phyloP scores from a whole-genome alignment of 2,329 filamentous ascomycete species.

The Hypoxylon sp. region DNA sequence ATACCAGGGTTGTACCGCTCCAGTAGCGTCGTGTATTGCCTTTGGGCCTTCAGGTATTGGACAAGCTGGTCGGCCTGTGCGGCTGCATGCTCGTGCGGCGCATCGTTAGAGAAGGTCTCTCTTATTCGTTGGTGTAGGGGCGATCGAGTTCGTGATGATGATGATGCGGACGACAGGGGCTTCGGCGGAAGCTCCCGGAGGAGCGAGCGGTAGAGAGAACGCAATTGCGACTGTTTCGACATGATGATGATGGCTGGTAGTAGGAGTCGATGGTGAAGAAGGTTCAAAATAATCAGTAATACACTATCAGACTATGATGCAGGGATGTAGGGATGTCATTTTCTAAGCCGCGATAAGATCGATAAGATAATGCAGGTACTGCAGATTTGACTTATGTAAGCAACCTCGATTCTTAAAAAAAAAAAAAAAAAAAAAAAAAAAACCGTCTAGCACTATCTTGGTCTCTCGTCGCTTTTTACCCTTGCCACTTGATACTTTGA shows the following conservation, averaged over 20 bases:
- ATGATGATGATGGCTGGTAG: conserved; percentile 51
- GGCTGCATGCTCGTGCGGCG: conserved; percentile 53
- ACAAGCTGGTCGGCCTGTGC: conserved; percentile 81
- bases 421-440: neutral
- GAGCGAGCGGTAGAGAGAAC: conserved; percentile 88
- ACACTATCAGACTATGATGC: neutral
- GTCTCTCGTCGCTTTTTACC: neutral
- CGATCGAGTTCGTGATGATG: conserved; percentile 69
- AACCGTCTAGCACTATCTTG: neutral
- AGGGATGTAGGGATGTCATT: neutral
- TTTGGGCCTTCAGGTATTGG: conserved; percentile 86
- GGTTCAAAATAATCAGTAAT: neutral
- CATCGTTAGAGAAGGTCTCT: conserved; percentile 66
- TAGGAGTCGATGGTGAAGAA: neutral
- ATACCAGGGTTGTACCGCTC: conserved; percentile 96
- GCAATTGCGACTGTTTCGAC: conserved; percentile 67
- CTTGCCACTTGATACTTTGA: neutral
- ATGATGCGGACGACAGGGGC: conserved; percentile 58
- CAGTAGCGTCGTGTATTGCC: conserved; percentile 83
- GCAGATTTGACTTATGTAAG: conserved; percentile 17
- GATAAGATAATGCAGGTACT: conserved; percentile 40
- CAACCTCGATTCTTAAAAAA: neutral
- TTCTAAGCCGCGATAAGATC: conserved; percentile 34
- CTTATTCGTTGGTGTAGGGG: conserved; percentile 80
- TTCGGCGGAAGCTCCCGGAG: conserved; percentile 90